Base-by-base conservation (phyloP, 768 basidiomycete species). In the Boletus huronensis region DNA sequence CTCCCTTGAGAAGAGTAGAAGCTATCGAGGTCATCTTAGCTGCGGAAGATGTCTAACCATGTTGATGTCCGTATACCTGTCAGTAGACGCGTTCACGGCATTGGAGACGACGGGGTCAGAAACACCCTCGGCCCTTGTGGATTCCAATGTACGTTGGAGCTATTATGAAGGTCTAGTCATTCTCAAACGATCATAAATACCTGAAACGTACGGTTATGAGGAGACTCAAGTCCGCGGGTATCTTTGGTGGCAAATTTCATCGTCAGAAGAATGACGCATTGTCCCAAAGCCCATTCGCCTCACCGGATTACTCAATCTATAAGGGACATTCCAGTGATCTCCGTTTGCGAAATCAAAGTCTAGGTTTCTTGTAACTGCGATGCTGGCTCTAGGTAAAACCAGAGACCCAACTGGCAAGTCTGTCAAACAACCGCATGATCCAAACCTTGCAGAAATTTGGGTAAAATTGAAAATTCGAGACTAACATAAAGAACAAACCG, bases 1-100 rank as follows among this genome's bases (percentile, higher is more conserved):
- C 90, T 79, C 42, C 90, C 90, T 72, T 92, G 90, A 13, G 89
- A 90, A 46, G 89, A 90, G 73, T 92, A 92, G 72, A 91, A 91
- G 66, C 89, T 91, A 58, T 25, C 40, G 31, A 38, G 40, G 10
- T 29, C 35, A 40, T 32, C 10, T 64, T 25, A 66, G 53, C 17
- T 47, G n/a, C 35, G n/a, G 44, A 39, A n/a, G 26, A 41, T 45
- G 34, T 44, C 14, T 32, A 21, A 42, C 21, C 11, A 41, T 6
- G 23, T 31, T 36, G n/a, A 51, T 38, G 21, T 44, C 17, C 55
- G 48, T 66, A 48, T 62, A 86, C 87, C 88, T 90, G 70, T 93
- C 90, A 38, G 89, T 83, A 48, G 87, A 88, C n/a, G 89, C 90
- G 61, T 91, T 92, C 31, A 85, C 74, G 21, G 75, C 62, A 50